Conservation (phyloP, 495 filamentous ascomycete genomes). For the Xylaria intraflava region DNA sequence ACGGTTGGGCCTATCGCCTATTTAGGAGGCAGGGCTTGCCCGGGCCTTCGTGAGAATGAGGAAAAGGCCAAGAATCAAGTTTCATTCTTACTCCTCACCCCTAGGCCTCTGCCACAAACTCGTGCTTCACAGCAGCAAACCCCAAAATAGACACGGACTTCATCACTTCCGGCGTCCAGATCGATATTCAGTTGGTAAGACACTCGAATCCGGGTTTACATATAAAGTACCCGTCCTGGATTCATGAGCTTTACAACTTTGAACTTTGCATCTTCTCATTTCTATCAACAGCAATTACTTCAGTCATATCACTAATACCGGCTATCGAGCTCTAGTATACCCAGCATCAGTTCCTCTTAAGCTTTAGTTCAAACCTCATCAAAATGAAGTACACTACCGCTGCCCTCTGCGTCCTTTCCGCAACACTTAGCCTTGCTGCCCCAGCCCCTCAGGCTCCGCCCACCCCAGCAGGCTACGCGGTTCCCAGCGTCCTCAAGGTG, state of each 20-base stretch:
- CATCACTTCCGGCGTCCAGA: not conserved
- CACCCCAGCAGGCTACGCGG: conserved; percentile 13
- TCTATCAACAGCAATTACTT: not conserved
- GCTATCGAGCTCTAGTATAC: not conserved
- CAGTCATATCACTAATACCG: not conserved
- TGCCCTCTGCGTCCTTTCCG: conserved; percentile 19
- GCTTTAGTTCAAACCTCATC: not conserved
- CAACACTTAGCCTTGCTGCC: conserved; percentile 22
- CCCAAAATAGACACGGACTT: conserved; percentile 3
- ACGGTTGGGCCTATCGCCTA: too few relatives aligned
- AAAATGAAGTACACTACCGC: conserved; percentile 28
- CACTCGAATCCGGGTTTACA: not conserved
- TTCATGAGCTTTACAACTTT: not conserved
- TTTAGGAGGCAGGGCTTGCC: too few relatives aligned
- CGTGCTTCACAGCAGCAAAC: too few relatives aligned
- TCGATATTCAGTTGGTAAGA: not conserved
- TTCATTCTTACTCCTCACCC: too few relatives aligned
- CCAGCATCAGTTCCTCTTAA: not conserved
- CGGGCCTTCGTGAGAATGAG: too few relatives aligned
- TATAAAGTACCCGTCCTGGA: not conserved
- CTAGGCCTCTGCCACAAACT: too few relatives aligned
- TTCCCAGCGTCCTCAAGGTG: conserved; percentile 18
- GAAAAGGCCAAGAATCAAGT: too few relatives aligned
- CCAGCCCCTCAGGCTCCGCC: too few relatives aligned
- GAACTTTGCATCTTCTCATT: not conserved